Evolutionary conservation across 345 rosid genomes (phyloP), one percentile per base, ranked within the genome.

Genomic region (Barbarea vulgaris): DNA sequence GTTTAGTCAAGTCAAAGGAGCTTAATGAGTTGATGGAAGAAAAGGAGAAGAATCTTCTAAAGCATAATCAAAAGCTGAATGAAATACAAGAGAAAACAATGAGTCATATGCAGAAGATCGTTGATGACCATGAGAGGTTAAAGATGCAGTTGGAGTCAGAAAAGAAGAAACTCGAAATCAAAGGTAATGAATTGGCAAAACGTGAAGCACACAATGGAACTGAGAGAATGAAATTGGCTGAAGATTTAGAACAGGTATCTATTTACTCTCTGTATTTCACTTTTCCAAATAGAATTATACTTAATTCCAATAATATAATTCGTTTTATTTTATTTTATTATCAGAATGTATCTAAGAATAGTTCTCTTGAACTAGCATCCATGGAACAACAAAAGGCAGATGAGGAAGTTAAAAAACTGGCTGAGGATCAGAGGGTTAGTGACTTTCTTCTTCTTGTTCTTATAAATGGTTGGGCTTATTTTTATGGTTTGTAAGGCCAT

Each of bases 331-430:
- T 60, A 24, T 51, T 61, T 37, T 33, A 31, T 39, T 33, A 44
- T 57, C 86, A 94, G 99, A 87, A 88, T 82, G 84, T 86, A n/a
- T 72, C 57, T 53, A 87, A 79, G 86, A 96, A 93, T 65, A 87
- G 84, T 81, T 85, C 89, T 3, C 84, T 96, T 67, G 83, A 89
- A 64, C 80, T 86, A 87, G 98, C 99, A 61, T 30, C 89, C 68
- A 21, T 88, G 78, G 98, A 89, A 83, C 94, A 96, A 80, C 87
- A 88, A 64, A 88, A 77, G 80, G 94, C 89, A 31, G 98, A 96
- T 64, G 97, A 82, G 50, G 81, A 83, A 55, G 97, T 95, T 28
- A 64, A 85, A 74, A 93, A 90, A 68, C 81, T 95, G 70, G 98
- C 97, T 7, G 94, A 91, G 75, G 87, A 83, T 74, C 99, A 95